Evolutionary conservation across 2,329 filamentous ascomycete genomes (phyloP), one percentile per base, ranked within the genome.

Genomic region (Colletotrichum costaricense): DNA sequence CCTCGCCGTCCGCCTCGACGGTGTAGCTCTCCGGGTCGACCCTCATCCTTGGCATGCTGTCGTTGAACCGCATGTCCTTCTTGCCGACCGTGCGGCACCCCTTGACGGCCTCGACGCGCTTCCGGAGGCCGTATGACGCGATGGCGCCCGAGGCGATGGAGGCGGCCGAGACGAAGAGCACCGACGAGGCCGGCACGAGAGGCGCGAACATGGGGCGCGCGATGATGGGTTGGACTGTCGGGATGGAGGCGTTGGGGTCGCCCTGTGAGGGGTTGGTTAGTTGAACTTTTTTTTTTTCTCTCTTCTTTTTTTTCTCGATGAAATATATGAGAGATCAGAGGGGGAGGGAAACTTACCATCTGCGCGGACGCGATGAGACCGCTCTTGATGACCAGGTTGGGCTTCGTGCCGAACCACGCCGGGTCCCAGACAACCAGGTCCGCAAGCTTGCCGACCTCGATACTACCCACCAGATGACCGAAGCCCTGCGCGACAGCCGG

Each of bases 401-500:
- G 96, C 87, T 98, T 98, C 26, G 93, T 93, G 35, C 95, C 96
- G 82, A 98, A 98, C 83, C 92, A 93, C 7, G 90, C 89, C 7
- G 95, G 93, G 60, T 93, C 92, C 96, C 96, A 98, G 7, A 98
- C 79, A 1, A 97, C 94, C 60, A 98, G 81, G 81, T 98, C 96
- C 0, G 96, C 96, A 60, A 98, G 83, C 84, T 98, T 98, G 63
- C 95, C 95, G 0, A 95, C 90, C 84, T 98, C 95, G 67, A 98
- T 84, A 77, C 93, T 96, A 8, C 96, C 96, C 75, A 98, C 90
- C 2, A 97, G 79, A 81, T 98, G 96, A 0, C 88, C 84, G 92
- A 98, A 97, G 2, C 96, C 96, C 82, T 98, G 96, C 0, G 95
- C 92, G 74, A 98, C 88, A 12, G 96, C 95, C 1, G 96, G 95